Percentiles rank a stretch among this genome's conserved stretches.
phyloP scores from a whole-genome alignment of 2,329 filamentous ascomycete species.

The Amylocarpus encephaloides region DNA sequence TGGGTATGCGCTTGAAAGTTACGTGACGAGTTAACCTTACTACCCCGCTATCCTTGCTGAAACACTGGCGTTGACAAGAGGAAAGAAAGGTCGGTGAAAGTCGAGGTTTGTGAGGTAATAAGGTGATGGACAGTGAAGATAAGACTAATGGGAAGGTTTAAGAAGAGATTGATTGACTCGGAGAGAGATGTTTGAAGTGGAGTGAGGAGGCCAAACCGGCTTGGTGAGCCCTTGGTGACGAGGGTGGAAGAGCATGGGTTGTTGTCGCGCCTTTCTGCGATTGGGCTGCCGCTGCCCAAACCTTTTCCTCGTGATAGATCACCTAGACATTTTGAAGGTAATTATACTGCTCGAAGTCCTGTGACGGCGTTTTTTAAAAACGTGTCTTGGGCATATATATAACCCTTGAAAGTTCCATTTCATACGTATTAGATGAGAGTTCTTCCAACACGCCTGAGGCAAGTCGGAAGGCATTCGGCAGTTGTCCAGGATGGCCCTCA shows the following conservation, averaged over 20 bases:
- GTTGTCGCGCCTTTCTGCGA: conserved; percentile 3
- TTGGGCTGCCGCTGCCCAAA: conserved; percentile 11
- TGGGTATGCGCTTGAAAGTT: neutral
- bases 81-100: neutral
- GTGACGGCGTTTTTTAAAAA: neutral
- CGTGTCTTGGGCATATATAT: neutral
- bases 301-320: conserved; percentile 1
- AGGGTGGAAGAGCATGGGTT: no score
- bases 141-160: conserved; percentile 15
- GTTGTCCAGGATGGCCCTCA: neutral
- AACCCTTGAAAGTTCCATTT: neutral
- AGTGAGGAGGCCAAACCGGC: conserved; percentile 13
- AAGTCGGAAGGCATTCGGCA: conserved; percentile 2
- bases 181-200: conserved; percentile 9
- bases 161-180: conserved; percentile 16
- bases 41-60: conserved; percentile 7
- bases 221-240: conserved; percentile 12
- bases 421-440: neutral
- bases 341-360: neutral
- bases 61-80: neutral
- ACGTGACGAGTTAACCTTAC: no score
- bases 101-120: neutral
- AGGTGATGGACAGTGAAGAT: neutral
- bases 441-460: neutral
- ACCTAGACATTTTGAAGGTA: neutral